phyloP scores from a whole-genome alignment of 768 basidiomycete genomes.

The Lentinula aciculospora region DNA sequence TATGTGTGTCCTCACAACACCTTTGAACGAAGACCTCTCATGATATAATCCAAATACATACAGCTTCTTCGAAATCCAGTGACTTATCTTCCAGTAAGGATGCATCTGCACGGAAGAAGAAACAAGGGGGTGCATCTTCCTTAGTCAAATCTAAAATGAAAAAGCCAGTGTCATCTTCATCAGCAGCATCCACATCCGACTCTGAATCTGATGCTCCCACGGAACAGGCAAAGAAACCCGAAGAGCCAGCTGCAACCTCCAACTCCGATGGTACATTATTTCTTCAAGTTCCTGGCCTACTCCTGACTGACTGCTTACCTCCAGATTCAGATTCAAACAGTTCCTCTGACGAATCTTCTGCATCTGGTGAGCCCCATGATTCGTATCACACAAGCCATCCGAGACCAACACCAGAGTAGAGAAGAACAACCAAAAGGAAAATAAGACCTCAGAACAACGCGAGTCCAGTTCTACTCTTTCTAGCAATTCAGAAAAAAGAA shows the following conservation, averaged over 20 bases:
- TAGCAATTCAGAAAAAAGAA: neutral
- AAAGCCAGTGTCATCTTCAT: neutral
- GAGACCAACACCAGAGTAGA: neutral
- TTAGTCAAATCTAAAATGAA: neutral
- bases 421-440: neutral
- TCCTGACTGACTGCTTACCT: neutral
- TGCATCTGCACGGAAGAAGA: neutral
- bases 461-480: neutral
- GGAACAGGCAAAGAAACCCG: neutral
- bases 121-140: neutral
- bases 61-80: neutral
- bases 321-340: neutral
- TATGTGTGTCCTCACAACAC: neutral
- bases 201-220: constrained; percentile 6
- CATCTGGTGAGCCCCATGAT: neutral
- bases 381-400: neutral
- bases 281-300: neutral
- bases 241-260: neutral
- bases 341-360: neutral
- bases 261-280: neutral
- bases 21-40: neutral
- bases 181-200: neutral
- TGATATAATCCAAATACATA: neutral
- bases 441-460: neutral
- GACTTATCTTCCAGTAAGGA: neutral